These are phyloP conservation scores for Hypoxylon crocopeplum DNA, from an alignment of 495 filamentous ascomycete species.

Conservation along the genomic window DNA sequence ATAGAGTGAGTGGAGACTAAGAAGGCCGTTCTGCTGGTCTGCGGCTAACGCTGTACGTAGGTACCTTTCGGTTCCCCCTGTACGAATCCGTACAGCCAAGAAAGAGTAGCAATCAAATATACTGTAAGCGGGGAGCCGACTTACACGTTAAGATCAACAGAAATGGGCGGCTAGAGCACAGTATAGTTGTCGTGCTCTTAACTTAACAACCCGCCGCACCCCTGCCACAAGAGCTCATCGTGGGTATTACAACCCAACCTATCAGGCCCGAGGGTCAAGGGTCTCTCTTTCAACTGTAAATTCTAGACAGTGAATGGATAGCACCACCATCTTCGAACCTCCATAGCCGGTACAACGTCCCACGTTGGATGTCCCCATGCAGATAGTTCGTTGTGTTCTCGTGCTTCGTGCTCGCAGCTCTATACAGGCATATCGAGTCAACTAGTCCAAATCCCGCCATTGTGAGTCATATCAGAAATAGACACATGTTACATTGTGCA, in stretches of 20 bases:
- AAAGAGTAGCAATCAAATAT: slow-evolving; percentile 10
- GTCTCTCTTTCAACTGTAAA: slow-evolving; percentile 8
- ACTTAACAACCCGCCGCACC: background rate
- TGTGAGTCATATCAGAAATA: slow-evolving; percentile 38
- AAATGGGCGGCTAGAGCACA: slow-evolving; percentile 24
- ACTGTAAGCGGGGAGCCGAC: slow-evolving; percentile 4
- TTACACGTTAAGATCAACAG: slow-evolving; percentile 22
- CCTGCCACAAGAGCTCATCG: slow-evolving; percentile 5
- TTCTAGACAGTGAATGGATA: slow-evolving; percentile 29
- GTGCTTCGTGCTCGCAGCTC: slow-evolving; percentile 4
- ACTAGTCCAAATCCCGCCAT: slow-evolving; percentile 25
- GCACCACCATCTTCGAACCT: slow-evolving; percentile 7
- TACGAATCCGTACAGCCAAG: background rate
- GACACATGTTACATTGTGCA: slow-evolving; percentile 33
- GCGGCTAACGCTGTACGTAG: slow-evolving; percentile 1
- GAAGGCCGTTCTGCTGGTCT: background rate
- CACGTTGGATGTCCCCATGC: slow-evolving; percentile 1
- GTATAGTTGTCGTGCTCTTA: background rate
- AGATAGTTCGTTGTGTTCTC: background rate
- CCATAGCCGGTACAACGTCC: slow-evolving; percentile 26
- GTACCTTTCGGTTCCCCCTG: too few species aligned
- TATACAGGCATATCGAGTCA: slow-evolving; percentile 20
- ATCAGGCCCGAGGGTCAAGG: slow-evolving; percentile 20
- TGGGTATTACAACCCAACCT: slow-evolving; percentile 21
- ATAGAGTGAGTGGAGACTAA: slow-evolving; percentile 7